Evolutionary conservation across 2,329 filamentous ascomycete species (phyloP), one percentile per base, ranked within the genome.

Genomic region (Exophiala oligosperma): DNA sequence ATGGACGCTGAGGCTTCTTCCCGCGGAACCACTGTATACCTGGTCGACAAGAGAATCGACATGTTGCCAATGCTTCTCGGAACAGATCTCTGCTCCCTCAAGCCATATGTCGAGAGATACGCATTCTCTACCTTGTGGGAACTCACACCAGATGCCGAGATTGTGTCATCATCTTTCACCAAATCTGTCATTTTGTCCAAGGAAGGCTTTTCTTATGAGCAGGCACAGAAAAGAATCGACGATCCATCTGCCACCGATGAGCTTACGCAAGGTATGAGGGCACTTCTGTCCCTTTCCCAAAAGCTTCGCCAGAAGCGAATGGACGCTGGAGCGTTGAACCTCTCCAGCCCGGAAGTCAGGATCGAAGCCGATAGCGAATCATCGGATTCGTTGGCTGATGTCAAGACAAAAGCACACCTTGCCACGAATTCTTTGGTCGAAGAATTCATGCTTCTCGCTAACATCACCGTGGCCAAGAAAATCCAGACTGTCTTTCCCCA

Each of bases 371-470:
- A 90, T 7, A 61, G 49, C 32, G 94, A 99, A 75, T 95, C 93
- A 0, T 96, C 92, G 1, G 94, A 97, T 70, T 93, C 94, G 0
- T 88, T 96, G 54, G 74, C 76, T 8, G 94, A 97, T 68, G 91
- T 99, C 66, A 92, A 97, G 79, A 96, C 92, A 4, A 99, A 99
- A 77, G 84, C 92, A 68, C 85, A 92, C 52, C 86, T 99, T 38
- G 92, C 94, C 70, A 99, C 94, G 53, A 99, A 97, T 78, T 97
- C 93, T 23, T 84, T 99, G 4, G 95, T 99, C 28, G 94, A 99
- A 72, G 94, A 99, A 72, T 97, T 99, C 81, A 99, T 99, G 94
- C 81, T 99, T 70, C 89, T 97, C 72, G 95, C 94, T 80, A 99
- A 99, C 77, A 92, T 91, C 70, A 93, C 89, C 66, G 95, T 99